These are phyloP conservation scores for Entophlyctis helioformis DNA, from an alignment of 192 early-diverging fungal species.

Conservation along the genomic window DNA sequence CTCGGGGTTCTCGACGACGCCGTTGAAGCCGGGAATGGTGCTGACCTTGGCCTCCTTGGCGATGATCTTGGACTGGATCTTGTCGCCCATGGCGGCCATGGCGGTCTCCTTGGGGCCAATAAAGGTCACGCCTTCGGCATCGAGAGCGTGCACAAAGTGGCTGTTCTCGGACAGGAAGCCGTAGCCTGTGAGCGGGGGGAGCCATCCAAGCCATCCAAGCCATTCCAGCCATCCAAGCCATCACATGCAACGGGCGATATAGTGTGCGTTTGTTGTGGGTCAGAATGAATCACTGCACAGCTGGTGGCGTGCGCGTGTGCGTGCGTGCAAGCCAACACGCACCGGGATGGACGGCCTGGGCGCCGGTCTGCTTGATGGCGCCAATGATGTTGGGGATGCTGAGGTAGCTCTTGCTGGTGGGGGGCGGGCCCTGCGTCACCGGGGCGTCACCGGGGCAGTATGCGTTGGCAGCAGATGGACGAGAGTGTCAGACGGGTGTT, in stretches of 20 bases:
- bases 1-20: conserved; percentile 57
- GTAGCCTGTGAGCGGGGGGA: conserved; percentile 32
- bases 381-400: conserved; percentile 65
- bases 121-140: conserved; percentile 63
- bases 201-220: too few species aligned
- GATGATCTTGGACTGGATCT: conserved; percentile 94
- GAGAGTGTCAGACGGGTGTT: background rate
- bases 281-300: too few species aligned
- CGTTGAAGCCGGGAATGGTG: conserved; percentile 80
- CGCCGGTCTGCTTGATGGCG: conserved; percentile 61
- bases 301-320: too few species aligned
- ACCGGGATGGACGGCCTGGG: conserved; percentile 87
- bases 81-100: conserved; percentile 95
- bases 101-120: conserved; percentile 90
- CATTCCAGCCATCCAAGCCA: too few species aligned
- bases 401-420: conserved; percentile 72
- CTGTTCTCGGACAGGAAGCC: conserved; percentile 92
- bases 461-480: background rate
- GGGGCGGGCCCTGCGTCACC: conserved; percentile 48
- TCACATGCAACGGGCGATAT: too few species aligned
- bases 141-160: conserved; percentile 65
- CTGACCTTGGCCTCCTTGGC: conserved; percentile 82
- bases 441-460: background rate
- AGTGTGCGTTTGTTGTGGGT: too few species aligned
- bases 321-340: background rate